These are phyloP conservation scores for Talaromyces sp. DNA, from an alignment of 2,329 filamentous ascomycete genomes.

Conservation along the genomic window DNA sequence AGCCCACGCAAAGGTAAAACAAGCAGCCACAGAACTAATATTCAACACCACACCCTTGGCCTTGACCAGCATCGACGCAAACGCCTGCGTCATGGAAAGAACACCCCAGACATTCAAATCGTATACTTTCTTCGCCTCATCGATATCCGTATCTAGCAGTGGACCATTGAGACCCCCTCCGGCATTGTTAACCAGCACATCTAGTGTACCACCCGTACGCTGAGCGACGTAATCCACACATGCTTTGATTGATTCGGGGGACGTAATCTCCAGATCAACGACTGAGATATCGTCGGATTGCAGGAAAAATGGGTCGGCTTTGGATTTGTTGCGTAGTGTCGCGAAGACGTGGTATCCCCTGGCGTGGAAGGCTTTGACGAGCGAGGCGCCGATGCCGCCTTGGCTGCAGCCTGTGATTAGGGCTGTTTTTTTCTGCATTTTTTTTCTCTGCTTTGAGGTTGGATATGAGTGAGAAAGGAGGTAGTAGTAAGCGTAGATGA, in stretches of 20 bases:
- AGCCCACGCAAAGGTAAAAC: slow-evolving; percentile 29
- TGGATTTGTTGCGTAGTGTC: slow-evolving; percentile 40
- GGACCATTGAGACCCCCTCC: slow-evolving; percentile 27
- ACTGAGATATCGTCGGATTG: background rate
- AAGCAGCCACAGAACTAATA: slow-evolving; percentile 35
- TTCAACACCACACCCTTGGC: slow-evolving; percentile 39
- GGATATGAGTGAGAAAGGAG: background rate
- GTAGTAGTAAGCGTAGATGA: background rate
- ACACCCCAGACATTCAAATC: slow-evolving; percentile 36
- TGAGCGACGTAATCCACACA: background rate
- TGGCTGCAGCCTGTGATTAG: slow-evolving; percentile 16
- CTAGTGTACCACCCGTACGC: background rate
- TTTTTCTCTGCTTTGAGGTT: background rate
- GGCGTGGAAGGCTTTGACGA: slow-evolving; percentile 9
- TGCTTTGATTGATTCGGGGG: slow-evolving; percentile 24
- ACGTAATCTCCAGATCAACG: background rate
- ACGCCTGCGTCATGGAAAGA: slow-evolving; percentile 36
- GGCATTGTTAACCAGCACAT: slow-evolving; percentile 17
- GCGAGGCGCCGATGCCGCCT: slow-evolving; percentile 7
- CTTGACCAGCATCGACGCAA: slow-evolving; percentile 30
- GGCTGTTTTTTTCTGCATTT: slow-evolving; percentile 5
- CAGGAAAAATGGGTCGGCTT: slow-evolving; percentile 20
- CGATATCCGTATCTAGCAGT: slow-evolving; percentile 30
- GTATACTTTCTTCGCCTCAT: slow-evolving; percentile 33
- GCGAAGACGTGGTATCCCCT: slow-evolving; percentile 43